Conservation (phyloP, 169 alveolate species). For the Theileria annulata region DNA sequence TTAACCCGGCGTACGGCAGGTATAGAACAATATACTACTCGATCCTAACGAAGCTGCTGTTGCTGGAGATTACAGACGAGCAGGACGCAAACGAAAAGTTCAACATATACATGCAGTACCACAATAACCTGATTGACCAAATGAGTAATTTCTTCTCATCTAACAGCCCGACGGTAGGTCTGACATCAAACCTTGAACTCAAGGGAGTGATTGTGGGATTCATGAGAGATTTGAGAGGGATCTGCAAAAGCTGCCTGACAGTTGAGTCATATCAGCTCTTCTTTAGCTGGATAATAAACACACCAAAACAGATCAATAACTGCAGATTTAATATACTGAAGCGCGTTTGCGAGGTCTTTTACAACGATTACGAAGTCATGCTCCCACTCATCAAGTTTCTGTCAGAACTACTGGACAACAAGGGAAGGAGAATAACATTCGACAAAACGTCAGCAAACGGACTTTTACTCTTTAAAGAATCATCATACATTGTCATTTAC, state of each 20-base stretch:
- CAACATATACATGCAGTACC: conserved; percentile 60
- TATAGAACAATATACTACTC: conserved; percentile 89
- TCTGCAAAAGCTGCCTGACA: conserved; percentile 77
- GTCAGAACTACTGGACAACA: conserved; percentile 83
- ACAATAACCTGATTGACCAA: conserved; percentile 39
- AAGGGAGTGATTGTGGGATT: conserved; percentile 84
- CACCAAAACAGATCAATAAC: conserved; percentile 81
- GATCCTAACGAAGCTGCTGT: conserved; percentile 86
- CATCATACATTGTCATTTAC: conserved; percentile 79
- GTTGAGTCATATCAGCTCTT: conserved; percentile 84
- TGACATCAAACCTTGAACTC: conserved; percentile 66
- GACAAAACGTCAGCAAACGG: conserved; percentile 92
- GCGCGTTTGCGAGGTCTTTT: conserved; percentile 85
- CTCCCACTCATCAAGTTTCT: conserved; percentile 89
- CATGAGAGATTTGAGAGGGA: conserved; percentile 89
- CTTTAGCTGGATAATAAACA: conserved; percentile 86
- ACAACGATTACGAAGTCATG: conserved; percentile 88
- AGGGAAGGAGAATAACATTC: conserved; percentile 87
- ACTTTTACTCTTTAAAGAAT: conserved; percentile 86
- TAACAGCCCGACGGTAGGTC: background rate
- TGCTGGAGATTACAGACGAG: conserved; percentile 80
- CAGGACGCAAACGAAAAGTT: conserved; percentile 67
- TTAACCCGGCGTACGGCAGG: conserved; percentile 77
- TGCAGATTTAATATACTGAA: conserved; percentile 79
- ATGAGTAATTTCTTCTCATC: conserved; percentile 31